Base-by-base conservation (phyloP, 495 filamentous ascomycete species). In the Podospora pseudoanserina region DNA sequence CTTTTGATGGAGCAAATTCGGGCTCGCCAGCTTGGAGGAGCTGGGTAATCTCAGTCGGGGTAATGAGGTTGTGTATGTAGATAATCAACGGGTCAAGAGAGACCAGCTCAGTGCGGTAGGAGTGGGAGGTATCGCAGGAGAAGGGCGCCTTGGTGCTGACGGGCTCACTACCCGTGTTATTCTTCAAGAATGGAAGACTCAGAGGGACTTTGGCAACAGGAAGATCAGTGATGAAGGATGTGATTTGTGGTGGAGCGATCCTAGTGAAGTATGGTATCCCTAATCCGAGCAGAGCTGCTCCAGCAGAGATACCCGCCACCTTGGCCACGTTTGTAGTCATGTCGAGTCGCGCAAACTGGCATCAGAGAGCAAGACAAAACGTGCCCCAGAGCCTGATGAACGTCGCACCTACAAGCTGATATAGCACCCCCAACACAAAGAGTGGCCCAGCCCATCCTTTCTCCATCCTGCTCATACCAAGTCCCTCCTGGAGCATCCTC, bases 11-110 rank as follows among this genome's bases (percentile, higher is more conserved):
- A 4, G 73, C 70, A 65, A 84, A 84, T 4, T 23, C 39, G 3
- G 74, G 74, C 63, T 82, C 77, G 63, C 79, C 81, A 2, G 76
- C 76, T 39, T 69, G 69, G 28, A 83, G 75, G 3, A 84, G 75
- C 0, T 78, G 73, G 6, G 67, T 49, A 20, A 79, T 79, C 67
- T 84, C 82, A 19, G 60, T 18, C 0, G 77, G 68, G 0, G 78
- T 65, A 32, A 84, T 70, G 71, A 83, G 79, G 57, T 75, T 68
- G 66, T 80, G 77, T 70, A 83, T 80, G 70, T 83, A 83, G 65
- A 84, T 79, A 32, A 83, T 72, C 2, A 83, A 71, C 0, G 82
- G 81, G n/a, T 81, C 78, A 19, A 84, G 73, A 13, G 80, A 82
- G 27, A 83, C 75, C 30, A 83, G 73, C 58, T 80, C 78, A 0